These are phyloP conservation scores for Leccinum fallax DNA, from an alignment of 1,284 basidiomycete genomes.

Conservation along the genomic window DNA sequence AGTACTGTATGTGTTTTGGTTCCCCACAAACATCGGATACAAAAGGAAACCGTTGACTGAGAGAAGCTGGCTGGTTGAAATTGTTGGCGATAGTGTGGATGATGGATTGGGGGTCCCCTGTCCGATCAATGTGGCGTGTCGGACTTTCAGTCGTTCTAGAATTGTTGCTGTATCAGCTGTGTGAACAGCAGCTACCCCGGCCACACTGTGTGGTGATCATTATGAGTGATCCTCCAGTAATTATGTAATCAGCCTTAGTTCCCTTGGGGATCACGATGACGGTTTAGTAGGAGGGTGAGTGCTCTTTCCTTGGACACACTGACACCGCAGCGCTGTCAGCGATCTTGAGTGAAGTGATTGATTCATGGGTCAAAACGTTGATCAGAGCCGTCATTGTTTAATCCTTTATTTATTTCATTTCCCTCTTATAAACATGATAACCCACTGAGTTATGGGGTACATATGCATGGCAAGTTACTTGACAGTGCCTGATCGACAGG, in stretches of 20 bases:
- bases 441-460: not conserved
- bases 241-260: not conserved
- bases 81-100: not conserved
- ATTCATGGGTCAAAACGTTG: not conserved
- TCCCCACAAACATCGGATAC: not conserved
- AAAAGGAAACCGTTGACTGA: not conserved
- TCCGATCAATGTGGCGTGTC: not conserved
- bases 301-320: not conserved
- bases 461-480: not conserved
- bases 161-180: not conserved
- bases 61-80: not conserved
- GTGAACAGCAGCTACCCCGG: not conserved
- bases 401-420: not conserved
- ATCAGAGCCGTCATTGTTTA: not conserved
- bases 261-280: not conserved
- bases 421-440: not conserved
- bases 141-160: not conserved
- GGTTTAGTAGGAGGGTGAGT: not conserved
- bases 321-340: not conserved
- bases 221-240: not conserved
- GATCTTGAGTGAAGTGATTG: not conserved
- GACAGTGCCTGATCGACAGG: not conserved
- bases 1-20: not conserved
- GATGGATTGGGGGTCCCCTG: not conserved
- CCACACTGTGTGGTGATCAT: not conserved